Evolutionary conservation across 2,329 filamentous ascomycete species (phyloP).

Genomic region (Sordariomycetes sp.): DNA sequence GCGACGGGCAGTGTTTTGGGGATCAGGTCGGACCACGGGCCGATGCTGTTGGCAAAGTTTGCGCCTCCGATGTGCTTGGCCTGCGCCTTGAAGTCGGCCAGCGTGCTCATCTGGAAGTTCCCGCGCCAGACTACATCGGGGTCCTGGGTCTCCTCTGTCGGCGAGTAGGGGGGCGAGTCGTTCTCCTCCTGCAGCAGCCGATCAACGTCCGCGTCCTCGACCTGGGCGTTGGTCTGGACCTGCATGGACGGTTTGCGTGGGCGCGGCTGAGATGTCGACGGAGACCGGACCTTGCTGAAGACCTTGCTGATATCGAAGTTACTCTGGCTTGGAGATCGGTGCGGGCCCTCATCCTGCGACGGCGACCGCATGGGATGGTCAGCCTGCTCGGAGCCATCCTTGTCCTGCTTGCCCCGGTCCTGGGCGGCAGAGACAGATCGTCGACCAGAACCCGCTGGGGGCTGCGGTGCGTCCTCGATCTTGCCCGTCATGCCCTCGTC

Average conservation of each 20-base stretch:
- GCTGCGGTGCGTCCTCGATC: conserved; percentile 22
- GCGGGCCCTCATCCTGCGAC: conserved; percentile 36
- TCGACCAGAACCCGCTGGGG: conserved; percentile 6
- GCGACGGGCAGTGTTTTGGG: conserved; percentile 62
- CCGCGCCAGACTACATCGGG: conserved; percentile 73
- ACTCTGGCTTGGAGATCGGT: conserved; percentile 42
- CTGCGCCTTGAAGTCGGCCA: conserved; percentile 67
- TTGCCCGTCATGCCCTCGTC: conserved; percentile 43
- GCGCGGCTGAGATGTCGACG: conserved; percentile 39
- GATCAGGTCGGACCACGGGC: conserved; percentile 66
- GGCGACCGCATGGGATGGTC: conserved; percentile 23
- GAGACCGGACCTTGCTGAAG: conserved; percentile 74
- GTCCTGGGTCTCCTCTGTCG: conserved; percentile 59
- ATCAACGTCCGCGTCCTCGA: conserved; percentile 82
- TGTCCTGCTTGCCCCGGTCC: not conserved
- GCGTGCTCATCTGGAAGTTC: conserved; percentile 63
- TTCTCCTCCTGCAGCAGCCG: conserved; percentile 75
- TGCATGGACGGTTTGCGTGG: conserved; percentile 40
- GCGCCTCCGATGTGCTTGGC: conserved; percentile 80
- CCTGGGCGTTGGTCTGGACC: conserved; percentile 43
- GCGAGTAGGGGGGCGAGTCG: conserved; percentile 74
- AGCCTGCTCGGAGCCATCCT: conserved; percentile 8
- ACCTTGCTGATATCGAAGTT: conserved; percentile 82
- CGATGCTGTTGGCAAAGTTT: conserved; percentile 51
- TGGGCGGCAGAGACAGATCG: too few species aligned